Base-by-base conservation (phyloP, 2,329 filamentous ascomycete species). In the Calonectria pteridis region DNA sequence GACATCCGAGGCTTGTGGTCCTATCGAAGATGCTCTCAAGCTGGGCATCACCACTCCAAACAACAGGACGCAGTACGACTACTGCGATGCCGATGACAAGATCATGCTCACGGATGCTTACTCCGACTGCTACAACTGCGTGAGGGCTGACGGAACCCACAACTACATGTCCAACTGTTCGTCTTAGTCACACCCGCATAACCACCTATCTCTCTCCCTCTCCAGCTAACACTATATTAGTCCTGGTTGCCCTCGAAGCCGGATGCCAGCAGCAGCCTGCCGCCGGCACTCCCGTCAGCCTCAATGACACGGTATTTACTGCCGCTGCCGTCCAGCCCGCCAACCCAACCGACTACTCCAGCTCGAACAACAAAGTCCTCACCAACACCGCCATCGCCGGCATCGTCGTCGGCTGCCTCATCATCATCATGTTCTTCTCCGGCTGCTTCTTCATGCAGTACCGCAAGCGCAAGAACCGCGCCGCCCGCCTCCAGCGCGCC, bases 151-250 rank as follows among this genome's bases (percentile, higher is more conserved):
- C 20, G 84, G 84, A 9, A 81, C 82, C 2, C 86, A 86, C 35
- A 81, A 83, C 20, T 87, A 87, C 72, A 73, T 91, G 9, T 85
- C 87, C 65, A 91, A 91, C 76, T 89, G 88, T 90, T 81, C 76
- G 86, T 76, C 35, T n/a, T 13, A 28, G 3, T 14, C 20, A n/a
- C 29, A n/a, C 37, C 46, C 29, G 63, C 33, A 4, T 31, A 6
- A 16, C 6, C 14, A 11, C 6, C 9, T 40, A 31, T n/a, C 28
- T 43, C 28, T 67, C 2, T 59, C 14, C 11, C 35, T n/a, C 33
- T 11, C 26, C 16, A 16, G 43, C 67, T 78, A 71, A 77, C 66
- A 1, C 6, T 14, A 55, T 4, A 18, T 9, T 11, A 90, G 89
- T 87, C 74, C 83, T 91, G 63, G 80, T 88, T 6, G 89, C 89